Evolutionary conservation across 2,329 filamentous ascomycete species (phyloP), one percentile per base, ranked within the genome.

Genomic region (Penicillium sp.): DNA sequence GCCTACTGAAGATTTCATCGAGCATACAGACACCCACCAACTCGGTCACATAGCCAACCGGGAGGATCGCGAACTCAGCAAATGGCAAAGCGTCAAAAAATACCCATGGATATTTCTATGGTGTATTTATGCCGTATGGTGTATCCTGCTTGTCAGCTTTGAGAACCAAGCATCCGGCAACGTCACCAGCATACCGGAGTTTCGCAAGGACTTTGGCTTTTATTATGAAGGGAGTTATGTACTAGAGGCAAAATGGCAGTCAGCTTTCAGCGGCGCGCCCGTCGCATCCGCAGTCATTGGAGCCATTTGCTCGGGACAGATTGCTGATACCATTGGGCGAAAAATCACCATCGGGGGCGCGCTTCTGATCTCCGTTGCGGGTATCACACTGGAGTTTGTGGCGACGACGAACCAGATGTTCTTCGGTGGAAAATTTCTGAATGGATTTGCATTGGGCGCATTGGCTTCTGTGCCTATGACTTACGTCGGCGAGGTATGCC

Each of bases 181-280:
- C 52, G 72, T 78, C 24, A 69, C 79, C 41, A 72, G 75, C 22
- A 76, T 80, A n/a, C 78, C 78, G 2, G 57, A 75, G 53, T 80
- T 80, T 62, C 70, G 77, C 33, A 71, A 79, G 56, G 77, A 80
- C 59, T 80, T 80, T 63, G 78, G 77, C 0, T 61, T 69, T 45
- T 53, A 62, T 7, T 76, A 68, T 45, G 68, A 71, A 1, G 73
- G 68, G 1, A 65, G 65, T 53, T 79, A 75, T 65, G 75, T 78
- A 7, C 63, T 80, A 9, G 64, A 73, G 14, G 72, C 76, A 3
- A 70, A 74, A 16, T 81, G 78, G 79, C 77, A 81, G 60, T 71
- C 69, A 21, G 77, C 78, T 5, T 79, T 80, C 58, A 70, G 72
- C 39, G 77, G 75, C 11, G 78, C 68, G 0, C 77, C 77, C 2